These are phyloP conservation scores for Polymyxa betae DNA, from an alignment of 208 protist genomes.

Conservation along the genomic window DNA sequence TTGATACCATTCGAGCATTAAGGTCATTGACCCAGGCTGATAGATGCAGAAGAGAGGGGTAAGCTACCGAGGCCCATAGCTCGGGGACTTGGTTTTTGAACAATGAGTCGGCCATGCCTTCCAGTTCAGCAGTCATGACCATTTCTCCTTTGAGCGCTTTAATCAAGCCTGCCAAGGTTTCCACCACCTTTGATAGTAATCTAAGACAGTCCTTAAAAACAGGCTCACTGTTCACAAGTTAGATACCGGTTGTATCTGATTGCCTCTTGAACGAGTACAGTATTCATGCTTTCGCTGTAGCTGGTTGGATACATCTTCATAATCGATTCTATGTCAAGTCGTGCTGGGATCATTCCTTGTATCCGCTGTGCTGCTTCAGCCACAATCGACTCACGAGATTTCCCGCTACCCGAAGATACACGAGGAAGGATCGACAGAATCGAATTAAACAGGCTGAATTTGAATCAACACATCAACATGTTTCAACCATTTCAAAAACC, in stretches of 20 bases:
- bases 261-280: conserved; percentile 68
- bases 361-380: conserved; percentile 82
- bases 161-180: conserved; percentile 90
- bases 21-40: conserved; percentile 94
- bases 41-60: conserved; percentile 96
- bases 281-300: conserved; percentile 72
- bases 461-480: not conserved
- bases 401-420: conserved; percentile 51
- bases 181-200: conserved; percentile 83
- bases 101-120: conserved; percentile 86
- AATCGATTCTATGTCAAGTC: conserved; percentile 64
- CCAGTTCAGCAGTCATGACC: conserved; percentile 94
- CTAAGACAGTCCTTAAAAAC: conserved; percentile 68
- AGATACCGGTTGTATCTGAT: conserved; percentile 70
- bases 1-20: conserved; percentile 76
- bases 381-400: conserved; percentile 74
- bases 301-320: conserved; percentile 64
- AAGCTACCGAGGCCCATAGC: conserved; percentile 85
- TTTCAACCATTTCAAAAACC: not conserved
- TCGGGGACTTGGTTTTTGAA: conserved; percentile 93
- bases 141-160: conserved; percentile 93
- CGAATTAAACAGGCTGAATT: conserved; percentile 62
- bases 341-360: conserved; percentile 53
- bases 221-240: not conserved
- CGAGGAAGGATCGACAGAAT: conserved; percentile 67